Percentiles rank a stretch among this genome's conserved stretches.
phyloP scores from a whole-genome alignment of 2,329 filamentous ascomycete species.

The Neofusicoccum laricinum region DNA sequence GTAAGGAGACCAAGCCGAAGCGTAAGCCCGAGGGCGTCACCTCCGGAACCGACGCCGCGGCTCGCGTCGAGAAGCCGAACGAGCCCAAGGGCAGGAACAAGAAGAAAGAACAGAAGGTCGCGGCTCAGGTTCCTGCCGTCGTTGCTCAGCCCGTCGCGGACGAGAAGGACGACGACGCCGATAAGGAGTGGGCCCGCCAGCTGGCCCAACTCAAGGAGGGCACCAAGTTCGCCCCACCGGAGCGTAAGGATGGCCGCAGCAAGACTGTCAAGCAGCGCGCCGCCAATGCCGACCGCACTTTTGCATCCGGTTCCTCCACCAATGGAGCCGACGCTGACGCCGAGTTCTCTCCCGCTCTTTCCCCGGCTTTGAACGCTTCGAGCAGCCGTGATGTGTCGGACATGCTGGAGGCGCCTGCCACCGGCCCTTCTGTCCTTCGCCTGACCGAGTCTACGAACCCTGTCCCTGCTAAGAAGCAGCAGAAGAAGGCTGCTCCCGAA shows the following conservation, averaged over 20 bases:
- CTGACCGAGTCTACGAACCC: slow-evolving; percentile 66
- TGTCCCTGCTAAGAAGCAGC: slow-evolving; percentile 50
- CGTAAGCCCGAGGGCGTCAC: slow-evolving; percentile 6
- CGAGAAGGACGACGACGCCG: slow-evolving; percentile 27
- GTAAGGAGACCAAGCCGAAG: slow-evolving; percentile 14
- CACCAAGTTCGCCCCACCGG: slow-evolving; percentile 8
- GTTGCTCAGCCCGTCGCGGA: slow-evolving; percentile 31
- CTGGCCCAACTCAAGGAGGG: slow-evolving; percentile 17
- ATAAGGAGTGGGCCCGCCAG: slow-evolving; percentile 25
- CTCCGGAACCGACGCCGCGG: slow-evolving; percentile 6
- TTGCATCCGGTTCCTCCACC: slow-evolving; percentile 57
- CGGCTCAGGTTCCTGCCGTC: slow-evolving; percentile 34
- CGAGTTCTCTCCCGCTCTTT: slow-evolving; percentile 68
- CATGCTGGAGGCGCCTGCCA: slow-evolving; percentile 76
- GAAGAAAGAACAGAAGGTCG: slow-evolving; percentile 24
- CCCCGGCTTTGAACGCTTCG: slow-evolving; percentile 55
- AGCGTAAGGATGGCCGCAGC: slow-evolving; percentile 10
- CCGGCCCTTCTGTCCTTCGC: slow-evolving; percentile 72
- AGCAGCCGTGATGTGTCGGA: slow-evolving; percentile 73
- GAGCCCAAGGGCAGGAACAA: slow-evolving; percentile 20
- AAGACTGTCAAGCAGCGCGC: slow-evolving; percentile 19
- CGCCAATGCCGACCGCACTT: slow-evolving; percentile 11
- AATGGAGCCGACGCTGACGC: slow-evolving; percentile 76
- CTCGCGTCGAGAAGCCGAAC: slow-evolving; percentile 26
- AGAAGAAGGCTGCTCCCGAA: slow-evolving; percentile 53